Percentiles rank a stretch among this genome's conserved stretches.
Evolutionary conservation across 768 basidiomycete species (phyloP).

Genomic region (Dendrothele bispora): DNA sequence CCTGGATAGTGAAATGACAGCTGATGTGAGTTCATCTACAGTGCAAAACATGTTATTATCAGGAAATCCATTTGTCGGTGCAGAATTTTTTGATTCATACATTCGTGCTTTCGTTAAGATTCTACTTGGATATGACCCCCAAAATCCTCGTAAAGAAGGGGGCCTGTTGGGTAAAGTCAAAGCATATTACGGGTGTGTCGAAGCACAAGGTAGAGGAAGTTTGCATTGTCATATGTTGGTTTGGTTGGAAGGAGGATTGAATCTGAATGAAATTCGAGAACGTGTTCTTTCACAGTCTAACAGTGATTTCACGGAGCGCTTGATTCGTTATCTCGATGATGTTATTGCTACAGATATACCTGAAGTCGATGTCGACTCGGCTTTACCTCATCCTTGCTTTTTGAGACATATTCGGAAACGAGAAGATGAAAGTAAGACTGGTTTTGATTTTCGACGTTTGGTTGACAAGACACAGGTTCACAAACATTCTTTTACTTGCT

Average conservation of each 20-base stretch:
- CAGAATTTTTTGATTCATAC: conserved; percentile 40
- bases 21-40: conserved; percentile 24
- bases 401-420: conserved; percentile 16
- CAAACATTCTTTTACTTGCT: conserved; percentile 32
- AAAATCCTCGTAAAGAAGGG: conserved; percentile 9
- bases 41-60: conserved; percentile 35
- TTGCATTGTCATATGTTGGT: conserved; percentile 42
- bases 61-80: conserved; percentile 35
- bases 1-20: conserved; percentile 25
- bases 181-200: conserved; percentile 39
- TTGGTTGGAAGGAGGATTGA: conserved; percentile 33
- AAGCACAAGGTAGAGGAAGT: conserved; percentile 37
- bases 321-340: conserved; percentile 24
- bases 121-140: conserved; percentile 23
- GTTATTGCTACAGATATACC: conserved; percentile 25
- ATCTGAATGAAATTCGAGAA: conserved; percentile 26
- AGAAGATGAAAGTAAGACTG: background rate
- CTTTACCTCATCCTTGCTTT: conserved; percentile 11
- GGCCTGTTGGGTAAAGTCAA: conserved; percentile 32
- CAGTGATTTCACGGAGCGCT: conserved; percentile 11
- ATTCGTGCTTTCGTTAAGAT: conserved; percentile 33
- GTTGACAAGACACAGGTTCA: conserved; percentile 29
- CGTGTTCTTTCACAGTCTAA: conserved; percentile 13
- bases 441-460: conserved; percentile 13
- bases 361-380: background rate